These are phyloP conservation scores for Aleurites moluccanus DNA, from an alignment of 441 rosid species.

Conservation along the genomic window DNA sequence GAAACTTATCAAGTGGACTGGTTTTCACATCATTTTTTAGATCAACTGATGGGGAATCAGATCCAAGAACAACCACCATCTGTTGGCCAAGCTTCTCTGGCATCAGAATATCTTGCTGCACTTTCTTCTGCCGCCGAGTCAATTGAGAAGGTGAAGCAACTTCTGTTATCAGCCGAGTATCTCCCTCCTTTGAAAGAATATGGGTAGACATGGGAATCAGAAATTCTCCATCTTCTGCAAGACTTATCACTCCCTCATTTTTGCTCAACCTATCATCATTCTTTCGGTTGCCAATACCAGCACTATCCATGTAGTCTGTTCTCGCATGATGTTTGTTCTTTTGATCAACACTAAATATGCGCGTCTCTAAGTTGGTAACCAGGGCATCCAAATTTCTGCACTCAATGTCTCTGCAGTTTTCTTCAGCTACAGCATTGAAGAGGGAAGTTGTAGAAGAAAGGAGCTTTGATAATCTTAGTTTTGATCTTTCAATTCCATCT, in stretches of 20 bases:
- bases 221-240: constrained; percentile 27
- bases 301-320: constrained; percentile 12
- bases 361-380: constrained; percentile 43
- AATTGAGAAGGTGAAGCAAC: constrained; percentile 31
- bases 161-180: constrained; percentile 24
- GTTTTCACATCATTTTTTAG: constrained; percentile 25
- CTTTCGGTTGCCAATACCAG: constrained; percentile 27
- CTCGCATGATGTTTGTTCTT: constrained; percentile 22
- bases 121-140: constrained; percentile 32
- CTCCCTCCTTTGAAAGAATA: constrained; percentile 30
- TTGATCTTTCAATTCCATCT: constrained; percentile 54
- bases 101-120: constrained; percentile 18
- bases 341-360: constrained; percentile 35
- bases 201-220: constrained; percentile 17
- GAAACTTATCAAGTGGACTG: constrained; percentile 29
- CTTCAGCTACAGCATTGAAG: constrained; percentile 33
- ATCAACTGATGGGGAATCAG: constrained; percentile 28
- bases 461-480: constrained; percentile 40
- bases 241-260: constrained; percentile 26
- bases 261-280: constrained; percentile 29
- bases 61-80: constrained; percentile 16
- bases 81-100: constrained; percentile 27
- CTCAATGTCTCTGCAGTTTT: constrained; percentile 20
- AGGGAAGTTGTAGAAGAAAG: constrained; percentile 41
- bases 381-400: constrained; percentile 30